Conservation (phyloP, 2,329 filamentous ascomycete genomes). For the Aspergillus latus region DNA sequence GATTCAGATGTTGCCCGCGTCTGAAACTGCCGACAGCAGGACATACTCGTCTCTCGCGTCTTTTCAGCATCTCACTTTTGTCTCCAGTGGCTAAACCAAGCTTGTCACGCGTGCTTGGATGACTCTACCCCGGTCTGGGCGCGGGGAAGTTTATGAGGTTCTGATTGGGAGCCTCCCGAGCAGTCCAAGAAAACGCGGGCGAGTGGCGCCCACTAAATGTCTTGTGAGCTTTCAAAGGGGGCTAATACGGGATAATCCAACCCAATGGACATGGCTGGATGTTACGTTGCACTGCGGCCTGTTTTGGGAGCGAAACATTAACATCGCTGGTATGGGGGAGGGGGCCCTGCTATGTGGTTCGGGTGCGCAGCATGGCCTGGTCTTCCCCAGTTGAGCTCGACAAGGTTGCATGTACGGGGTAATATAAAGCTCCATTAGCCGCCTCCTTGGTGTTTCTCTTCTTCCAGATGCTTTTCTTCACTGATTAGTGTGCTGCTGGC, state of each 20-base stretch:
- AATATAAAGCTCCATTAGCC: neutral
- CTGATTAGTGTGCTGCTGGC: neutral
- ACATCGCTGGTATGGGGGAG: neutral
- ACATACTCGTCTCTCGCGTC: neutral
- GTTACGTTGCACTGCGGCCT: conserved; percentile 11
- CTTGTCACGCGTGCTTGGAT: conserved; percentile 5
- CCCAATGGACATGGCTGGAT: conserved; percentile 1
- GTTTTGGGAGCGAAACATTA: neutral
- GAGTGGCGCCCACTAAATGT: conserved; percentile 13
- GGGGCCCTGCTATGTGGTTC: neutral
- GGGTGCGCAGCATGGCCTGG: neutral
- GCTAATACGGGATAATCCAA: neutral
- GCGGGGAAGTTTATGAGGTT: neutral
- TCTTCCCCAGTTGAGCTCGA: neutral
- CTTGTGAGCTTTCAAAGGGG: neutral
- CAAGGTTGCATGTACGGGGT: neutral
- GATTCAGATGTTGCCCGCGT: neutral
- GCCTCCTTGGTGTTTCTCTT: neutral
- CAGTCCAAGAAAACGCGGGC: conserved; percentile 2
- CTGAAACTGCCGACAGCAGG: neutral
- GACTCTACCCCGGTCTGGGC: conserved; percentile 3
- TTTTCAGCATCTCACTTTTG: neutral
- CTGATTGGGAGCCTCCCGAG: conserved; percentile 1
- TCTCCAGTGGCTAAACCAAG: conserved; percentile 6
- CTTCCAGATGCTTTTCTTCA: neutral